Base-by-base conservation (phyloP, 768 basidiomycete genomes). In the Boletus reticulatus region DNA sequence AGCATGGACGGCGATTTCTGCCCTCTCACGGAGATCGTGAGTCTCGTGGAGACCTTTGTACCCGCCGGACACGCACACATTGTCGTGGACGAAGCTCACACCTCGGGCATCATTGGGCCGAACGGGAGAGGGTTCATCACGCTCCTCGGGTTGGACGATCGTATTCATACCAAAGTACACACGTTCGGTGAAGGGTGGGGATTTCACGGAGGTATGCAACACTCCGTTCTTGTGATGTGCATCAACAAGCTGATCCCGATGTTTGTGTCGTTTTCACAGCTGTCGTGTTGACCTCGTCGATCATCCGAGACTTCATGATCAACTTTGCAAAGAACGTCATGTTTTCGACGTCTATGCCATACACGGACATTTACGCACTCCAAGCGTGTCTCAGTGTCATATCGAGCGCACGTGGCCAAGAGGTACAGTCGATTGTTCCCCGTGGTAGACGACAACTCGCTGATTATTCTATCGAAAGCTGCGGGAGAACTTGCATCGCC, bases 1-100 rank as follows among this genome's bases (percentile, higher is more conserved):
- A 81, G 80, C 57, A 84, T 85, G 83, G 82, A 84, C 43, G 84
- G 84, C 4, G 80, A 82, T 56, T 72, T 83, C 29, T 72, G 74
- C 4, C 82, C 81, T 6, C 63, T 84, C 10, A 54, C 48, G 2
- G 72, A 73, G 37, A 74, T 84, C 16, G 70, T 80, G 29, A 65
- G 66, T 10, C 34, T 74, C 2, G 55, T 80, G 36, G 71, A 81
- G 27, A 52, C 63, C 6, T 56, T 69, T 0, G 64, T 80, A 6
- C 78, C 77, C 4, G 45, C 55, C 9, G 72, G 69, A 6, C 71
- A 68, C 44, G 73, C 67, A 32, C 76, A 77, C 66, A 69, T 85
- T 41, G 66, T 83, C 10, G 72, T 84, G 13, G 84, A 84, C 58
- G 84, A 83, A 65, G 83, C 82, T 0, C 84, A 85, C 58, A 76